A percentile compares a stretch with the other conserved stretches of the same genome.
Evolutionary conservation across 2,329 filamentous ascomycete genomes (phyloP).

Genomic region (Verticillium tricorpus): DNA sequence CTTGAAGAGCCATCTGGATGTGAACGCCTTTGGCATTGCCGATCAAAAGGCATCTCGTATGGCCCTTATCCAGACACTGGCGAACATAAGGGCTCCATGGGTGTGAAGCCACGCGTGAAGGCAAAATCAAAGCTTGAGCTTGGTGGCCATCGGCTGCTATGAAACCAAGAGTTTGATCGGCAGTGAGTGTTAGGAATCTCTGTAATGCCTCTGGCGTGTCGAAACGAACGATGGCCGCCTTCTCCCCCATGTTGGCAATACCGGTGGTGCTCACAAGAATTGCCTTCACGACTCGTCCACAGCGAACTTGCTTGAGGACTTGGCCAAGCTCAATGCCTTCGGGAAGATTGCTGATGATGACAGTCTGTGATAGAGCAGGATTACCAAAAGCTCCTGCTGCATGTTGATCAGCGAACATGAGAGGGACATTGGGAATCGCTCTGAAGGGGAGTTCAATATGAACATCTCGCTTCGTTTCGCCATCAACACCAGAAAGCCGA

Average conservation of each 20-base stretch:
- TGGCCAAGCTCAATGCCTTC: constrained; percentile 3
- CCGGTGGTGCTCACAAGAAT: background rate
- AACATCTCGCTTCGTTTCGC: background rate
- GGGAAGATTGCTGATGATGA: constrained; percentile 10
- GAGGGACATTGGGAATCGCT: background rate
- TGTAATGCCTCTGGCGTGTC: background rate
- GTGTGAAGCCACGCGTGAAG: background rate
- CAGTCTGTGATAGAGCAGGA: constrained; percentile 1
- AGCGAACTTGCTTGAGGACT: constrained; percentile 9
- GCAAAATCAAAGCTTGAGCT: background rate
- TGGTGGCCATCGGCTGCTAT: background rate
- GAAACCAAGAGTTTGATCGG: background rate
- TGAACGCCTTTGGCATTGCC: background rate
- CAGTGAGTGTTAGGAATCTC: background rate
- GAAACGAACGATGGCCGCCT: constrained; percentile 7
- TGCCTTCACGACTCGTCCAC: constrained; percentile 8
- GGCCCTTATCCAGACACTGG: background rate
- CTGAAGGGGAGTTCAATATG: background rate
- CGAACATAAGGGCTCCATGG: background rate
- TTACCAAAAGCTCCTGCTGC: background rate
- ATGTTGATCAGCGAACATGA: background rate
- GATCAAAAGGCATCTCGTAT: background rate
- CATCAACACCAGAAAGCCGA: too few species aligned
- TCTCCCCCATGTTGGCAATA: background rate
- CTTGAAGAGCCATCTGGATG: background rate